Percentiles rank a stretch among this genome's conserved stretches.
These are phyloP conservation scores for Galerina sulciceps DNA, from an alignment of 768 basidiomycete genomes.

Conservation along the genomic window DNA sequence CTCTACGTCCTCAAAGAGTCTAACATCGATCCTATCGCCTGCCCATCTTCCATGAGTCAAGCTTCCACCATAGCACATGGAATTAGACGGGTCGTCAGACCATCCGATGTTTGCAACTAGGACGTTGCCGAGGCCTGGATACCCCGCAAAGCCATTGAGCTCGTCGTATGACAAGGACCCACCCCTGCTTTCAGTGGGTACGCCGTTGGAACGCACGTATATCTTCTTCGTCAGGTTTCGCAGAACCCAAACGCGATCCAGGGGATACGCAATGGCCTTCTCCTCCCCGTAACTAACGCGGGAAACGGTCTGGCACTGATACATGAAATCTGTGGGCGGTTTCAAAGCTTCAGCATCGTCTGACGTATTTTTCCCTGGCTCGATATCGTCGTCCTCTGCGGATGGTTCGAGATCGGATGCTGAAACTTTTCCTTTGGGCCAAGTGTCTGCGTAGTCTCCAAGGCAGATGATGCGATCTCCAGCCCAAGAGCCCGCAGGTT, in stretches of 20 bases:
- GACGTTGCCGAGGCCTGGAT: neutral
- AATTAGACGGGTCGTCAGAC: neutral
- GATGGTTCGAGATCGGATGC: neutral
- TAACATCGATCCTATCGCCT: conserved; percentile 3
- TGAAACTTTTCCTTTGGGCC: conserved; percentile 1
- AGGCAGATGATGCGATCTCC: conserved; percentile 25
- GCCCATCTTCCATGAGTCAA: neutral
- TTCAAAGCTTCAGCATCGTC: no score
- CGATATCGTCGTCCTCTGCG: no score
- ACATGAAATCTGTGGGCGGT: neutral
- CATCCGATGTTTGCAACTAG: neutral
- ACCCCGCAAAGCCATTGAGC: neutral
- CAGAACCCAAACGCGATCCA: conserved; percentile 5
- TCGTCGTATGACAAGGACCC: neutral
- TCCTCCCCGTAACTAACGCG: neutral
- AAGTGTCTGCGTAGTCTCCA: conserved; percentile 16
- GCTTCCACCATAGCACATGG: neutral
- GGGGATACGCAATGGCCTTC: neutral
- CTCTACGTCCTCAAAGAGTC: conserved; percentile 1
- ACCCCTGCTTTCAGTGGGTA: neutral
- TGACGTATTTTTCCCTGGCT: no score
- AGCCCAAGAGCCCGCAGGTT: conserved; percentile 17
- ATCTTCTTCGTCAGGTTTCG: conserved; percentile 7
- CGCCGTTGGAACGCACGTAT: conserved; percentile 1
- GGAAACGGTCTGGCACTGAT: neutral